Percentiles rank a stretch among this genome's conserved stretches.
phyloP scores from a whole-genome alignment of 2,329 filamentous ascomycete genomes.

The Aspergillus persii region DNA sequence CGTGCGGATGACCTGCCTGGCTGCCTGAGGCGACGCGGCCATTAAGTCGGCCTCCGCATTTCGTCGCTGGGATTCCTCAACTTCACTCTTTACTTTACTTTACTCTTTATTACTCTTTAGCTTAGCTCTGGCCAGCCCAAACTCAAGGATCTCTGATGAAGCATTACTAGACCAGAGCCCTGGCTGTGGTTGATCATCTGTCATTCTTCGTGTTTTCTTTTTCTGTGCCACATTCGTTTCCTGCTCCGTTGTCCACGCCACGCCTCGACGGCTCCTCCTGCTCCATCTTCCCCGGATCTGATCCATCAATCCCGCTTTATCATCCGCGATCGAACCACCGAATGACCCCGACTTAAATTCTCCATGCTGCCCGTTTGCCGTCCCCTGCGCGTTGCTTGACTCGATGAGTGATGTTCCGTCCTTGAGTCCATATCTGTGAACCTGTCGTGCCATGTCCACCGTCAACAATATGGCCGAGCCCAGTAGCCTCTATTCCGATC shows the following conservation, averaged over 20 bases:
- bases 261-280: background rate
- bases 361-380: background rate
- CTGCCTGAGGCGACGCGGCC: conserved; percentile 4
- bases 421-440: background rate
- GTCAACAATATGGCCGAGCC: conserved; percentile 24
- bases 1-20: too few species aligned
- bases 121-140: background rate
- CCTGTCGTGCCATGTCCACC: conserved; percentile 6
- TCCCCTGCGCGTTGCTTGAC: conserved; percentile 1
- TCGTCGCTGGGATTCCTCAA: too few species aligned
- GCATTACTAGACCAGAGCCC: background rate
- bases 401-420: background rate
- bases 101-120: too few species aligned
- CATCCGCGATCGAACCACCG: background rate
- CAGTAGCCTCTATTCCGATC: conserved; percentile 23
- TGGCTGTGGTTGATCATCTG: conserved; percentile 3
- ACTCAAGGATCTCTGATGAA: background rate
- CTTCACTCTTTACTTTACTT: too few species aligned
- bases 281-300: conserved; percentile 13
- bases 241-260: conserved; percentile 13
- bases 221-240: background rate
- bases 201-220: conserved; percentile 1
- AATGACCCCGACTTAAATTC: conserved; percentile 5
- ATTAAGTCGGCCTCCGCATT: background rate
- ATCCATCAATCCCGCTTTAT: conserved; percentile 10